These are phyloP conservation scores for Cenchrus americanus DNA, from an alignment of 176 grass and related monocot species.

Conservation along the genomic window DNA sequence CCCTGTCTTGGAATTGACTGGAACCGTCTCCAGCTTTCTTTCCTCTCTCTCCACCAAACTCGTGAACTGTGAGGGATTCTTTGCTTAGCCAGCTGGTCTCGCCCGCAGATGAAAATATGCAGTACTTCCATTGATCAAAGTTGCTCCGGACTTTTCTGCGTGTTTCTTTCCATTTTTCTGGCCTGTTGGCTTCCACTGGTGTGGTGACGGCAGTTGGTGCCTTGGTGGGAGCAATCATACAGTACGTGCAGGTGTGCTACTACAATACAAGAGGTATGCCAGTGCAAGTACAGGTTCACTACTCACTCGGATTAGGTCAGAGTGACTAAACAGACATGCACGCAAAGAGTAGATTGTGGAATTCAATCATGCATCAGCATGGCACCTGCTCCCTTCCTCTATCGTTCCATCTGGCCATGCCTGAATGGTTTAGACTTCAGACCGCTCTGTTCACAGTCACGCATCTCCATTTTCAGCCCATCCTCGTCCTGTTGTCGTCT, in stretches of 20 bases:
- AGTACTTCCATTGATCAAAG: neutral
- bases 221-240: neutral
- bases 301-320: neutral
- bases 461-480: conserved; percentile 29
- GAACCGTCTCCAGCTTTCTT: neutral
- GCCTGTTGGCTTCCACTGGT: neutral
- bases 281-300: neutral
- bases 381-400: neutral
- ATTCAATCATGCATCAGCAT: neutral
- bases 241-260: neutral
- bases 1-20: neutral
- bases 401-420: conserved; percentile 2
- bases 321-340: neutral
- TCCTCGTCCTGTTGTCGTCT: conserved; percentile 5
- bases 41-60: neutral
- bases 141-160: neutral
- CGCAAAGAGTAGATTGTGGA: neutral
- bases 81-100: neutral
- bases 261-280: neutral
- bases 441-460: neutral
- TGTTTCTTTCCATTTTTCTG: neutral
- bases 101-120: too few relatives aligned
- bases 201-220: neutral
- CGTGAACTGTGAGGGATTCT: neutral
- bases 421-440: neutral